These are phyloP conservation scores for Fusarium sulawesiense DNA, from an alignment of 2,329 filamentous ascomycete species.

Conservation along the genomic window DNA sequence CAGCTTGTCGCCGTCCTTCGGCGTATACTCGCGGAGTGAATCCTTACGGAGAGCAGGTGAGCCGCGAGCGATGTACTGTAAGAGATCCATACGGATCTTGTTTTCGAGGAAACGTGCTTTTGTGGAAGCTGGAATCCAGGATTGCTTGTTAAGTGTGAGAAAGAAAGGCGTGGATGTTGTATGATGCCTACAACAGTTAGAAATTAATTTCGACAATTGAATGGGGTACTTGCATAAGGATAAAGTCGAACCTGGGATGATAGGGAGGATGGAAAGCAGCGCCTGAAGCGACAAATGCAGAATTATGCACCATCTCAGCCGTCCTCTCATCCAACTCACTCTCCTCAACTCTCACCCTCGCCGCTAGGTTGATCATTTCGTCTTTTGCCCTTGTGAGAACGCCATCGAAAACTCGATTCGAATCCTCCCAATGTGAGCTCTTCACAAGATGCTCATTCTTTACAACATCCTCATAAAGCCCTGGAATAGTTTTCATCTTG, in stretches of 20 bases:
- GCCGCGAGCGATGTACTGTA: constrained; percentile 77
- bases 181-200: constrained; percentile 70
- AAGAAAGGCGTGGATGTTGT: constrained; percentile 80
- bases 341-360: constrained; percentile 66
- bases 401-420: constrained; percentile 75
- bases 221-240: constrained; percentile 62
- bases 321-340: constrained; percentile 67
- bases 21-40: constrained; percentile 69
- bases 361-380: constrained; percentile 71
- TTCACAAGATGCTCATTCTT: constrained; percentile 66
- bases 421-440: constrained; percentile 62
- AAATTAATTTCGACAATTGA: not conserved
- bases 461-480: constrained; percentile 70
- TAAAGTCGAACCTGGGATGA: constrained; percentile 83
- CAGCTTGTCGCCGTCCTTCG: constrained; percentile 60
- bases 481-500: constrained; percentile 51
- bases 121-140: constrained; percentile 68
- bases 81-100: constrained; percentile 81
- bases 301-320: constrained; percentile 75
- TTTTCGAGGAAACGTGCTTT: constrained; percentile 82
- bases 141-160: constrained; percentile 69
- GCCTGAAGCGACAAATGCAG: constrained; percentile 60
- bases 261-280: constrained; percentile 74
- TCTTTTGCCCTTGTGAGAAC: constrained; percentile 71
- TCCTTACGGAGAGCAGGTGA: constrained; percentile 69